phyloP scores from a whole-genome alignment of 2,329 filamentous ascomycete genomes.

The Verticillium albo-atrum region DNA sequence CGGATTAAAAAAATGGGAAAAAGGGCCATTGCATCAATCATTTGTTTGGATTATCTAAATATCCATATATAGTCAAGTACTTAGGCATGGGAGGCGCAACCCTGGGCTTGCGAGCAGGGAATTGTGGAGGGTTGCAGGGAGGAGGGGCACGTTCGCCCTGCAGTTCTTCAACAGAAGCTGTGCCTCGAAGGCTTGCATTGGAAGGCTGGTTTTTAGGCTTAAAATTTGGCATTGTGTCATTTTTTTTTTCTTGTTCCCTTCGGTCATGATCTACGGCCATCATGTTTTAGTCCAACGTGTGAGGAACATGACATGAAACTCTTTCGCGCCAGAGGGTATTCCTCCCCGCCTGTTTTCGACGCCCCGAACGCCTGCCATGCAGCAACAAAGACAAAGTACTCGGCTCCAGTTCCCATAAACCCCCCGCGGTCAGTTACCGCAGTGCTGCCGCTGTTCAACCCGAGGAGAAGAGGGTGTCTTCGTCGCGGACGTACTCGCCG shows the following conservation, averaged over 20 bases:
- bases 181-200: not conserved
- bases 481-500: constrained; percentile 89
- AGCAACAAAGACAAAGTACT: not conserved
- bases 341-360: not conserved
- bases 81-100: constrained; percentile 1
- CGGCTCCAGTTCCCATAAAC: not conserved
- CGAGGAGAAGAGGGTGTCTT: constrained; percentile 59
- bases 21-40: not conserved
- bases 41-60: not conserved
- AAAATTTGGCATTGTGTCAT: not conserved
- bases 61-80: not conserved
- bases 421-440: too few species aligned
- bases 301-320: not conserved
- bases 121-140: not conserved
- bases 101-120: not conserved
- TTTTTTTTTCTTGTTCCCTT: not conserved
- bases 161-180: not conserved
- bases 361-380: constrained; percentile 4
- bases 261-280: not conserved
- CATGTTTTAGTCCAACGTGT: not conserved
- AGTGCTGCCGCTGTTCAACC: constrained; percentile 25
- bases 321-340: not conserved
- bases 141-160: not conserved
- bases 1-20: not conserved
- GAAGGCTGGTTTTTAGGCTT: not conserved